Evolutionary conservation across 2,329 filamentous ascomycete genomes (phyloP), one percentile per base, ranked within the genome.

Genomic region (Apiospora pterosperma): DNA sequence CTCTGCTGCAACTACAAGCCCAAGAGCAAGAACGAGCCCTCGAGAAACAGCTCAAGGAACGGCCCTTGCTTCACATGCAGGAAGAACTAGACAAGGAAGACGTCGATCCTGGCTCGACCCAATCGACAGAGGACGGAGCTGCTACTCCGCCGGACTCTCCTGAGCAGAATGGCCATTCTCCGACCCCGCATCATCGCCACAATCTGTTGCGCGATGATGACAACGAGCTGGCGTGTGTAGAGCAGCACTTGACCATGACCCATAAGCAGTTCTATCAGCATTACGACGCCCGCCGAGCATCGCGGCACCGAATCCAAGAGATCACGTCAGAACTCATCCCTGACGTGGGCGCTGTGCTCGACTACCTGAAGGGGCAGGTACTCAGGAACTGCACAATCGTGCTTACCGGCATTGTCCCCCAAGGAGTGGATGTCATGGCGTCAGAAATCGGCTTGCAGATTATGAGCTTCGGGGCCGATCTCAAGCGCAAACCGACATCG

Each of bases 401-500:
- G 5, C 90, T 98, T 69, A 97, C 95, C 0, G 96, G 96, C 0
- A 89, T 99, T 3, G 89, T 98, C 3, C 94, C 94, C 0, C 81
- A 97, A 0, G 92, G 92, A 5, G 86, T 91, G 41, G 90, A 95
- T 71, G 88, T 95, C 38, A 87, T 91, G 64, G 88, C 85, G 66
- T 93, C 93, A 2, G 96, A 99, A 75, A 92, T 97, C 65, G 93
- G 92, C 5, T 82, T 95, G 48, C 97, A 96, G 84, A 91, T 93
- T 3, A 89, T 89, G 73, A 92, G 87, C 72, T 98, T 97, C 74
- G 96, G 96, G 23, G 95, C 92, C 0, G 77, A 84, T 59, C 79
- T 90, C 23, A 77, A 83, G 36, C 82, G 82, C 21, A 84, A 81
- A 38, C 81, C 94, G 8, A 85, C 84, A 1, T 81, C 82, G 36